Conservation (phyloP, 768 basidiomycete genomes). For the Candolleomyces aberdarensis region DNA sequence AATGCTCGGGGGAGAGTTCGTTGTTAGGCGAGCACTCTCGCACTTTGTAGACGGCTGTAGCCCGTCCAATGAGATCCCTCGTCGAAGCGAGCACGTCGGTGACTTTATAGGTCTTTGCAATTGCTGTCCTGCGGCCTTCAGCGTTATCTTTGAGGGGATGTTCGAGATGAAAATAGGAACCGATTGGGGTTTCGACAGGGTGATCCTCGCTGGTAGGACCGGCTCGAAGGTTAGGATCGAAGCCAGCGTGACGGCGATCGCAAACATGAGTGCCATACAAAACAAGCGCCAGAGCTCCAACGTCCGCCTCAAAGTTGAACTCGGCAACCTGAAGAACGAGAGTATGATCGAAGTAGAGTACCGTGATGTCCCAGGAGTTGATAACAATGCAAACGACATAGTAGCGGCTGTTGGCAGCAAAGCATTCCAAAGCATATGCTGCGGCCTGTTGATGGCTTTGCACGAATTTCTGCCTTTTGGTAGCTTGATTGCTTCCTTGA, state of each 20-base stretch:
- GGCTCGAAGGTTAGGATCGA: slow-evolving; percentile 13
- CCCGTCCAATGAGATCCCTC: not conserved
- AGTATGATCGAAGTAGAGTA: slow-evolving; percentile 27
- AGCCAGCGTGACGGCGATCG: slow-evolving; percentile 11
- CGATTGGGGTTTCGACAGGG: not conserved
- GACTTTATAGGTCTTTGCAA: not conserved
- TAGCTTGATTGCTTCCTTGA: too few relatives aligned
- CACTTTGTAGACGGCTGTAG: not conserved
- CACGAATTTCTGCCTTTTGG: too few relatives aligned
- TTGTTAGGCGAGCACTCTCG: too few relatives aligned
- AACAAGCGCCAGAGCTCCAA: slow-evolving; percentile 17
- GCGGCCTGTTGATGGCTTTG: not conserved
- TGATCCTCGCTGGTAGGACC: not conserved
- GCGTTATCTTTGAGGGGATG: not conserved
- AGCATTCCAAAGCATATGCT: slow-evolving; percentile 12
- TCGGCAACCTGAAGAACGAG: slow-evolving; percentile 14
- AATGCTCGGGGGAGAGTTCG: not conserved
- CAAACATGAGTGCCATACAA: slow-evolving; percentile 13
- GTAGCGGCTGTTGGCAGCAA: slow-evolving; percentile 14
- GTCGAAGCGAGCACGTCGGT: not conserved
- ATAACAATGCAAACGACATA: slow-evolving; percentile 20
- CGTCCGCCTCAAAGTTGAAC: slow-evolving; percentile 18
- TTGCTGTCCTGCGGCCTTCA: not conserved
- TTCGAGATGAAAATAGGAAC: not conserved
- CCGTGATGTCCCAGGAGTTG: slow-evolving; percentile 11